phyloP scores from a whole-genome alignment of 2,329 filamentous ascomycete genomes.

The Thermochaetoides dissita region DNA sequence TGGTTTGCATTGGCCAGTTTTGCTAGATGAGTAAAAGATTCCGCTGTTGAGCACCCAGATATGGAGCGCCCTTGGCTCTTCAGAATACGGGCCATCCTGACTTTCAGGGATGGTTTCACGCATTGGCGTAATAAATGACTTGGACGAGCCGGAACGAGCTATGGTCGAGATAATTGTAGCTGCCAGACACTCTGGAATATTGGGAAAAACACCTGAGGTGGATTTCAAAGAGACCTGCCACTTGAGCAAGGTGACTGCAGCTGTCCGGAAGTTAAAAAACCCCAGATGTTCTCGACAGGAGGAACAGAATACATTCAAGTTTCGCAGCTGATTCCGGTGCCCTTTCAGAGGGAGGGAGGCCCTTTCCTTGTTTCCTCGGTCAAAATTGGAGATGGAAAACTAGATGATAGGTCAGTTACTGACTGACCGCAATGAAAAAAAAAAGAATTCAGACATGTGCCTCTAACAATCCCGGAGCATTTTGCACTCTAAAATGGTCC shows the following conservation, averaged over 20 bases:
- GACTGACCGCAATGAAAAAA: conserved; percentile 7
- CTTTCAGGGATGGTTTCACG: conserved; percentile 4
- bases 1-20: conserved; percentile 7
- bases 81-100: background rate
- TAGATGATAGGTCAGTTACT: conserved; percentile 8
- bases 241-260: conserved; percentile 40
- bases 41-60: conserved; percentile 44
- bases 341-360: conserved; percentile 13
- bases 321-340: conserved; percentile 9
- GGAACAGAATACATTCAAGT: conserved; percentile 30
- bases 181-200: conserved; percentile 35
- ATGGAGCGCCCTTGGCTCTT: conserved; percentile 23
- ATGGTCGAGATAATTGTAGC: conserved; percentile 39
- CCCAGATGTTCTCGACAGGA: conserved; percentile 34
- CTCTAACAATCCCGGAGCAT: conserved; percentile 36
- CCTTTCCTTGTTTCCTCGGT: conserved; percentile 17
- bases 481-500: conserved; percentile 33
- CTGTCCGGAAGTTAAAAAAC: conserved; percentile 29
- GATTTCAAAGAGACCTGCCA: conserved; percentile 38
- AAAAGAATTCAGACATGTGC: conserved; percentile 18
- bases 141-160: conserved; percentile 42
- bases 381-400: conserved; percentile 12
- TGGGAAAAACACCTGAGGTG: conserved; percentile 20
- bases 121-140: conserved; percentile 36
- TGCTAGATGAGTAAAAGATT: conserved; percentile 36